Percentiles rank a stretch among this genome's conserved stretches.
These are phyloP conservation scores for Colletotrichum australisinense DNA, from an alignment of 2,329 filamentous ascomycete species.

Conservation along the genomic window DNA sequence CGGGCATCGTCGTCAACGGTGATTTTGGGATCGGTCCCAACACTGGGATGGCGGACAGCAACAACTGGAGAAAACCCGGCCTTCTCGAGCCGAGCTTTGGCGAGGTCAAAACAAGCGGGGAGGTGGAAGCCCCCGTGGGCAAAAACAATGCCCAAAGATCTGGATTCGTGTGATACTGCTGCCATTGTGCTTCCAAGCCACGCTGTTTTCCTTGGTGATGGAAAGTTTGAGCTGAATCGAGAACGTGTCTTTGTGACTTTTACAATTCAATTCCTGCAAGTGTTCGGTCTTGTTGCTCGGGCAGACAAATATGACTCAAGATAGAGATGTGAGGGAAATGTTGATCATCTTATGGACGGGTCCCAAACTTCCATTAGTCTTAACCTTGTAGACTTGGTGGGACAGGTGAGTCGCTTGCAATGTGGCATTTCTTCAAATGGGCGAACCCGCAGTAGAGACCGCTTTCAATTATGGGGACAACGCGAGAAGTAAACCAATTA, in stretches of 20 bases:
- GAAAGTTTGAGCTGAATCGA: too few relatives aligned
- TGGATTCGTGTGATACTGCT: background rate
- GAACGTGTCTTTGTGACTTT: too few relatives aligned
- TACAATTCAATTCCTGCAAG: too few relatives aligned
- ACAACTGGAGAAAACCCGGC: slow-evolving; percentile 19
- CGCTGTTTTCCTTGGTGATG: too few relatives aligned
- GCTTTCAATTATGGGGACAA: too few relatives aligned
- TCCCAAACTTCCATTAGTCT: background rate
- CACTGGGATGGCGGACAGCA: slow-evolving; percentile 15
- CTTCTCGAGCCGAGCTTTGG: background rate
- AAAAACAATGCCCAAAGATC: slow-evolving; percentile 10
- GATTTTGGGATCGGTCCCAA: background rate
- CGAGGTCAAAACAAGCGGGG: slow-evolving; percentile 17
- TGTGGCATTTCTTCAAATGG: background rate
- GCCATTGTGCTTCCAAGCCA: background rate
- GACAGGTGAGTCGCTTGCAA: background rate
- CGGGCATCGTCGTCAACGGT: slow-evolving; percentile 19
- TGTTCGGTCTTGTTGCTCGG: too few relatives aligned
- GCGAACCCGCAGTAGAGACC: too few relatives aligned
- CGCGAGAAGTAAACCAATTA: too few relatives aligned
- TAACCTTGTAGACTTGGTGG: background rate
- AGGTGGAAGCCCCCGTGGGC: slow-evolving; percentile 12
- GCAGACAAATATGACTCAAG: too few relatives aligned
- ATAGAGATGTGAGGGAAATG: background rate
- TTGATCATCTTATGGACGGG: background rate